Evolutionary conservation across 2,329 filamentous ascomycete genomes (phyloP), one percentile per base, ranked within the genome.

Genomic region (Trichoderma asperellum): DNA sequence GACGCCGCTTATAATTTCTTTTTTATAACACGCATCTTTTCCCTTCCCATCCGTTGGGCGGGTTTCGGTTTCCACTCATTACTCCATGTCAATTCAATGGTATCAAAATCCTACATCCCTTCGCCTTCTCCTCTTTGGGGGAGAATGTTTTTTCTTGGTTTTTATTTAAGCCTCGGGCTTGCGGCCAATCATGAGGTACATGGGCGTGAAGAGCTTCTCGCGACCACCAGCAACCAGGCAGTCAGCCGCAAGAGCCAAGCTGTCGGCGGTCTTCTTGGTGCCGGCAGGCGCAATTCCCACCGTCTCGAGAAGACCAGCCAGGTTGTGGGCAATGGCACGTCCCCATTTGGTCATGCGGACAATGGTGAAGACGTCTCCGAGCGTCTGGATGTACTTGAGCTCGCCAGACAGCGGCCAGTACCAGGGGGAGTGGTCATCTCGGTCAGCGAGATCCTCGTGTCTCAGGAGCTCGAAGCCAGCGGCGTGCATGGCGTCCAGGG

Each of bases 161-260:
- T 32, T 32, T 1, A 16, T 53, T 68, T 71, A 74, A 62, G 72
- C 49, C 10, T 67, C 73, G 63, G 95, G 93, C 86, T 97, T 97
- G 82, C 92, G 89, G 71, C 89, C 95, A 70, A 97, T 88, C 93
- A 97, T 97, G 77, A 98, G 85, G 83, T 97, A 97, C 95, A 98
- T 98, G 68, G 95, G 95, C 1, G 95, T 98, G 83, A 98, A 98
- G n/a, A 98, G 87, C 80, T 97, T 92, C 83, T 94, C 86, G 79
- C 89, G 88, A 43, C 90, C 95, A 81, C 95, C 95, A 59, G 92
- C 93, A 27, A 97, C 94, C 63, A 98, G 84, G 75, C 89, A 92
- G 81, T 97, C 94, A 12, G 88, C 94, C 37, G 93, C 94, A 70
- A 89, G 77, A 6, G 92, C 94, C 76, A 98, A 83, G 76, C 92